Evolutionary conservation across 768 basidiomycete genomes (phyloP), one percentile per base, ranked within the genome.

Genomic region (Leccinum aurantiacum): DNA sequence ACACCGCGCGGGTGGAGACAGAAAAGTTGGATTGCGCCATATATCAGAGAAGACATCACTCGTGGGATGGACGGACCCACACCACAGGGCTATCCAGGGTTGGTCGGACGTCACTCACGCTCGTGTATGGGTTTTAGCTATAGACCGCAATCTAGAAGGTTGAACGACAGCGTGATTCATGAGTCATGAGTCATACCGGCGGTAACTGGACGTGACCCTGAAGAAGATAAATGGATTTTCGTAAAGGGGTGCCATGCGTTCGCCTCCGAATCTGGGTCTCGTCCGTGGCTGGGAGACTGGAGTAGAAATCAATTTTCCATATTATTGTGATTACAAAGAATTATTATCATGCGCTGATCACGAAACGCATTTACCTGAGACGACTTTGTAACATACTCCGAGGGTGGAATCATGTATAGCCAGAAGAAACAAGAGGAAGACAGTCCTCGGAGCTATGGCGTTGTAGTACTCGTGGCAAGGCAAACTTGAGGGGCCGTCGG

Each of bases 41-140:
- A 37, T 33, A 52, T 33, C 51, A 52, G 31, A 25, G 51, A 52
- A 52, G 31, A 22, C 27, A 27, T 10, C 51, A 22, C 31, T 52
- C 51, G 51, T 52, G 51, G 31, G 51, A 52, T 25, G 31, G 17
- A 29, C 11, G 51, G 51, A 48, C 55, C 55, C 56, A 52, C 55
- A 49, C 44, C 44, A 48, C 19, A 29, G 25, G 54, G 25, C 19
- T 17, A 22, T 31, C 22, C 48, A 57, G 49, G 49, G 56, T 57
- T 49, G 48, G 31, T n/a, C 33, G 15, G 17, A 27, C 14, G 33
- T 53, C 33, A 53, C 33, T 57, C 56, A 33, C 33, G 25, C 25
- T n/a, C 17, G 31, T 14, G 56, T 15, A 33, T 52, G 22, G 14
- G 31, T 35, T 53, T 56, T 10, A 35, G 33, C 56, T 8, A 11